Percentiles rank a stretch among this genome's conserved stretches.
Conservation (phyloP, 768 basidiomycete species). For the Paxillus ammoniavirescens region DNA sequence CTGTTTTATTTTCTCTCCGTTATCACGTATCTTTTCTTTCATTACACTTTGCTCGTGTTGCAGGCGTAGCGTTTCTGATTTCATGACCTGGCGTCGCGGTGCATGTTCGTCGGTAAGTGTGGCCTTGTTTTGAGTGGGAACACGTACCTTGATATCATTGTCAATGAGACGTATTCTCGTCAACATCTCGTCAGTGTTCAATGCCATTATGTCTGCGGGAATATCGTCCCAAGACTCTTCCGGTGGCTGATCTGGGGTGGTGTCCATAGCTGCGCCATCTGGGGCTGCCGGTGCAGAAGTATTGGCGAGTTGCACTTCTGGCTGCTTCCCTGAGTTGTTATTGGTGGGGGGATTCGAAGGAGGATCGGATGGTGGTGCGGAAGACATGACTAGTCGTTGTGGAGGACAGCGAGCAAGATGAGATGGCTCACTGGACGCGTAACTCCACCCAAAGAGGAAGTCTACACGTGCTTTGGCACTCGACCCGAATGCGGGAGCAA, state of each 20-base stretch:
- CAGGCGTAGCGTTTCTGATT: constrained; percentile 87
- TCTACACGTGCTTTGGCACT: constrained; percentile 4
- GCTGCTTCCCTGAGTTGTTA: constrained; percentile 52
- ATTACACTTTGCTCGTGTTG: constrained; percentile 94
- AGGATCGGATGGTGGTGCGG: constrained; percentile 53
- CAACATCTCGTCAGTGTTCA: constrained; percentile 82
- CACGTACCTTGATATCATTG: constrained; percentile 87
- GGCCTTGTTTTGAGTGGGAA: not conserved
- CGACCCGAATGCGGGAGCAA: not conserved
- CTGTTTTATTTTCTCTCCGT: constrained; percentile 98
- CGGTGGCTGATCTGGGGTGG: constrained; percentile 62
- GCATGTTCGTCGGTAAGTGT: not conserved
- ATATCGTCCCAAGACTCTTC: constrained; percentile 92
- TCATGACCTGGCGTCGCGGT: constrained; percentile 74
- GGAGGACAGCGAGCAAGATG: constrained; percentile 4
- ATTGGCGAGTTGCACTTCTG: constrained; percentile 38
- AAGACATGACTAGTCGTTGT: constrained; percentile 44
- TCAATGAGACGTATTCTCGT: constrained; percentile 92
- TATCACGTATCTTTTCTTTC: constrained; percentile 99
- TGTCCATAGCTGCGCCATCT: constrained; percentile 60
- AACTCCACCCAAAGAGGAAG: constrained; percentile 25
- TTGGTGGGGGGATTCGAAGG: constrained; percentile 49
- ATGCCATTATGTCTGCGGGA: constrained; percentile 78
- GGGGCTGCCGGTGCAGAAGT: constrained; percentile 30
- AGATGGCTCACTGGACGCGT: constrained; percentile 25